Conservation (phyloP, 192 early-diverging fungal genomes). For the Coemansia sp. region DNA sequence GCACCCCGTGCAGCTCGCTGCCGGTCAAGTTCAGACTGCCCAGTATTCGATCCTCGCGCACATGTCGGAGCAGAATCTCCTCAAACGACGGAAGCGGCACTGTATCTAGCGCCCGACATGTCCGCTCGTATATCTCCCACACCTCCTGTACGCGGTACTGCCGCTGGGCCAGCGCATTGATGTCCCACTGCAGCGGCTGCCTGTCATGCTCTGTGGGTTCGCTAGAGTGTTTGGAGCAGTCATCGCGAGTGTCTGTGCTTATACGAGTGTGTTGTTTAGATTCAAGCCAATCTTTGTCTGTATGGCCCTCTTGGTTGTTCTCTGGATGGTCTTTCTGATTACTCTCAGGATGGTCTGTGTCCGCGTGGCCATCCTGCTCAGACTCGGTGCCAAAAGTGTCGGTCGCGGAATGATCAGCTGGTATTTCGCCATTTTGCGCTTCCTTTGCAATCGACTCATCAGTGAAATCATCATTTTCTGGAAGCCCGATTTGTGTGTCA, state of each 20-base stretch:
- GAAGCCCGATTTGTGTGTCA: background rate
- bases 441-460: background rate
- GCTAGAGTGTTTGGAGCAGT: background rate
- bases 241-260: background rate
- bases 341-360: background rate
- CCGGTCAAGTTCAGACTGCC: constrained; percentile 49
- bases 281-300: too few species aligned
- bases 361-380: background rate
- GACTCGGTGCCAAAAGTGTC: background rate
- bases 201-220: constrained; percentile 2
- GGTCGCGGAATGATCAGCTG: background rate
- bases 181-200: constrained; percentile 40
- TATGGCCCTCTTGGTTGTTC: too few species aligned
- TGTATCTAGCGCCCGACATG: constrained; percentile 31
- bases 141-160: constrained; percentile 48
- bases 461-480: background rate
- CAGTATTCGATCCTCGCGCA: constrained; percentile 38
- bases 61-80: constrained; percentile 25
- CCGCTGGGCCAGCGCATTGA: constrained; percentile 31
- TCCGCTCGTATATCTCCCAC: constrained; percentile 42
- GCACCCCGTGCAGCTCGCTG: constrained; percentile 54
- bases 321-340: background rate
- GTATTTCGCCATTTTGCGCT: background rate
- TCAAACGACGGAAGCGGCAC: constrained; percentile 36
- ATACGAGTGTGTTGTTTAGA: background rate